phyloP scores from a whole-genome alignment of 345 rosid species.

The Arabidopsis suecica region DNA sequence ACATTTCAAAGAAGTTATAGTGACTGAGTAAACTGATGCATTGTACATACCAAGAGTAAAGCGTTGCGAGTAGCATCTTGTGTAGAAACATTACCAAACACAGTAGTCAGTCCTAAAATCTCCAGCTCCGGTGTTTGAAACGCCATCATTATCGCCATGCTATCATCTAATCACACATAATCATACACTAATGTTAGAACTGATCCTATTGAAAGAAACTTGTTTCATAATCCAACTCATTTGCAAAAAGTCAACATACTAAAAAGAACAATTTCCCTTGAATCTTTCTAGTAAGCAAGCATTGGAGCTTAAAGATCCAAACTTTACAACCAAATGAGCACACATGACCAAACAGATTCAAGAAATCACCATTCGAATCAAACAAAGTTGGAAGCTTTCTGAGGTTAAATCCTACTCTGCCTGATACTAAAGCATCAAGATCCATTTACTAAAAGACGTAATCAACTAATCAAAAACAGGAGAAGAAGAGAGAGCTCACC shows the following conservation, averaged over 20 bases:
- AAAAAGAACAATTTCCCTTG: not conserved
- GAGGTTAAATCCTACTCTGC: not conserved
- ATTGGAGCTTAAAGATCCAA: constrained; percentile 15
- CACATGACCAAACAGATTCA: constrained; percentile 13
- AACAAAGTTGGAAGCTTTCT: constrained; percentile 13
- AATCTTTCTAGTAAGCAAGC: not conserved
- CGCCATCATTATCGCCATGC: constrained; percentile 96
- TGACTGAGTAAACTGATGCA: not conserved
- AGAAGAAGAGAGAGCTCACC: constrained; percentile 54
- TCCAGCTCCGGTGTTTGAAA: constrained; percentile 80
- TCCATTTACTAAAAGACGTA: constrained; percentile 2
- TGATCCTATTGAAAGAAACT: constrained; percentile 16
- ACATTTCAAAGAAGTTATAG: constrained; percentile 22
- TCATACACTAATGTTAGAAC: constrained; percentile 2
- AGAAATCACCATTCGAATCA: not conserved
- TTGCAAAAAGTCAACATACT: not conserved
- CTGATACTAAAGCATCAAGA: constrained; percentile 1
- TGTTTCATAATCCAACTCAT: not conserved
- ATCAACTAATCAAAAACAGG: not conserved
- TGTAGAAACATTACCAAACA: constrained; percentile 82
- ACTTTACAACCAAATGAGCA: constrained; percentile 8
- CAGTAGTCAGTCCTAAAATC: constrained; percentile 82
- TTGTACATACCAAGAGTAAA: constrained; percentile 70
- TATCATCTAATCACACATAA: constrained; percentile 71
- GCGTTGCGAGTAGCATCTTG: constrained; percentile 86